A percentile compares a stretch with the other conserved stretches of the same genome.
These are phyloP conservation scores for Hypericum perforatum DNA, from an alignment of 345 rosid species.

Conservation along the genomic window DNA sequence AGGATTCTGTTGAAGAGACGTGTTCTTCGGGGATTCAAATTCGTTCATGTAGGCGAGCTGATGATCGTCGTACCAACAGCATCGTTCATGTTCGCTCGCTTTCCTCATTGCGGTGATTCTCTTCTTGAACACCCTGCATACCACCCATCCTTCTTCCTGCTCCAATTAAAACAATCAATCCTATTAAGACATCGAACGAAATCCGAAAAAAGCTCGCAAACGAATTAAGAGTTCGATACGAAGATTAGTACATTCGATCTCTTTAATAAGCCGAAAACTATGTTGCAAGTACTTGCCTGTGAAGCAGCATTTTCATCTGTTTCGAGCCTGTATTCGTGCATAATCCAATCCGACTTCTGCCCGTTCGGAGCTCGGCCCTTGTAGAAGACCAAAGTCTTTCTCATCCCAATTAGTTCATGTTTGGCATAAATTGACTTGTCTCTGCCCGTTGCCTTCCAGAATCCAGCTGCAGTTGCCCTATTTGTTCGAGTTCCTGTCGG, in stretches of 20 bases:
- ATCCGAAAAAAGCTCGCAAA: too few relatives aligned
- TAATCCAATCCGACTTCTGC: conserved; percentile 34
- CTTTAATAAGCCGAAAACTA: too few relatives aligned
- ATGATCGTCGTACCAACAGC: conserved; percentile 1
- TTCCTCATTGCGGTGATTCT: neutral
- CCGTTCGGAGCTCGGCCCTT: conserved; percentile 32
- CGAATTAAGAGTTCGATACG: too few relatives aligned
- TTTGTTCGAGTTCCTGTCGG: conserved; percentile 33
- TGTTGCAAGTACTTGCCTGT: neutral
- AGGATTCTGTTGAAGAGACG: too few relatives aligned
- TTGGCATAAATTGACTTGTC: conserved; percentile 26
- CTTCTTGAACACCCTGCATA: conserved; percentile 10
- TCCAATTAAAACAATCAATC: too few relatives aligned
- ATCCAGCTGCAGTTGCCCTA: conserved; percentile 29
- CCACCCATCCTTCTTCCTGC: conserved; percentile 11
- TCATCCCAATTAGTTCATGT: conserved; percentile 27
- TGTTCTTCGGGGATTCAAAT: neutral
- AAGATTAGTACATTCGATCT: too few relatives aligned
- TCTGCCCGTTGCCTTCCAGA: conserved; percentile 33
- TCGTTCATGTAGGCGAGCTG: conserved; percentile 1
- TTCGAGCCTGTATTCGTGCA: conserved; percentile 26
- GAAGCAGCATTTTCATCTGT: conserved; percentile 4
- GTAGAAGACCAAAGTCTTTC: conserved; percentile 29
- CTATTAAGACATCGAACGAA: too few relatives aligned
- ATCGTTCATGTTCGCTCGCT: conserved; percentile 1